phyloP scores from a whole-genome alignment of 495 filamentous ascomycete species.

The Mycothermus thermophilus region DNA sequence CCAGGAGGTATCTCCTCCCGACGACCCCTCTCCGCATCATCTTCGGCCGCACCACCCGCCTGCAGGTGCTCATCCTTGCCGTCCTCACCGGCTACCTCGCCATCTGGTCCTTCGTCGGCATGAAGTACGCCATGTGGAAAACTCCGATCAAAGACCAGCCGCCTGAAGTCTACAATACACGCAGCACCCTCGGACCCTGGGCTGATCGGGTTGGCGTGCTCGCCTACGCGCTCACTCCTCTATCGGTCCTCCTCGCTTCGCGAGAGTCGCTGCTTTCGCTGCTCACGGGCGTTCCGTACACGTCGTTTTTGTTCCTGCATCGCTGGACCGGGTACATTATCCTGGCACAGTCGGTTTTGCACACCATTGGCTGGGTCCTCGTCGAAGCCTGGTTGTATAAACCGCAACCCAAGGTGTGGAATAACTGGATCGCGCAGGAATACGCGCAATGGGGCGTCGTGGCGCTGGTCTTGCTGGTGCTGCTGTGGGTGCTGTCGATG shows the following conservation, averaged over 20 bases:
- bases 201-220: slow-evolving; percentile 47
- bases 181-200: slow-evolving; percentile 46
- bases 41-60: slow-evolving; percentile 28
- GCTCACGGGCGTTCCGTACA: slow-evolving; percentile 51
- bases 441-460: slow-evolving; percentile 56
- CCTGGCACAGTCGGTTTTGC: slow-evolving; percentile 43
- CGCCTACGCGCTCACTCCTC: slow-evolving; percentile 52
- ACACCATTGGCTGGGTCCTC: slow-evolving; percentile 53
- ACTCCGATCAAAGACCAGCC: slow-evolving; percentile 40
- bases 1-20: slow-evolving; percentile 33
- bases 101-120: slow-evolving; percentile 50
- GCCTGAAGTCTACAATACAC: slow-evolving; percentile 35
- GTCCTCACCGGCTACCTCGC: slow-evolving; percentile 39
- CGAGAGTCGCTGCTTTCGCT: slow-evolving; percentile 48
- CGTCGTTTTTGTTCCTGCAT: slow-evolving; percentile 57
- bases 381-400: slow-evolving; percentile 48
- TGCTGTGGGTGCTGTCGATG: slow-evolving; percentile 42
- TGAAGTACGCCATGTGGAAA: slow-evolving; percentile 44
- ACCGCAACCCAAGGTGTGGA: slow-evolving; percentile 44
- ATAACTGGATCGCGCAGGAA: slow-evolving; percentile 35
- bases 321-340: slow-evolving; percentile 53
- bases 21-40: slow-evolving; percentile 19
- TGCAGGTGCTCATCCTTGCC: slow-evolving; percentile 29
- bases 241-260: slow-evolving; percentile 44
- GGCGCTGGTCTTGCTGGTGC: slow-evolving; percentile 42